phyloP scores from a whole-genome alignment of 805 yeast species.

The Lipomyces chichibuensis region DNA sequence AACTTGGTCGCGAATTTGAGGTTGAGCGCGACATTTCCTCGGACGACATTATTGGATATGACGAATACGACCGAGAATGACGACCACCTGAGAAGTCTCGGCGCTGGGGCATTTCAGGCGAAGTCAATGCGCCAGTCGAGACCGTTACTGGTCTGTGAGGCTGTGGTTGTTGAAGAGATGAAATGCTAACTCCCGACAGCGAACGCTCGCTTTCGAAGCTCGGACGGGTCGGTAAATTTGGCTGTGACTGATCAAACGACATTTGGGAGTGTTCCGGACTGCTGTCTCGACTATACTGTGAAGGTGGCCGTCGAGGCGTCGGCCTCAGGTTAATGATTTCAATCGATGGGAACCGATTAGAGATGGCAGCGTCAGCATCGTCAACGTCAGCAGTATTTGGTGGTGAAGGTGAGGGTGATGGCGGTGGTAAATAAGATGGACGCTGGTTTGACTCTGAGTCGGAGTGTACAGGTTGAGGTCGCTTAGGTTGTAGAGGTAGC shows the following conservation, averaged over 20 bases:
- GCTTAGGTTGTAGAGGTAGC: slow-evolving; percentile 1
- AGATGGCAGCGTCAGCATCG: slow-evolving; percentile 19
- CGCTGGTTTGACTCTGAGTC: slow-evolving; percentile 17
- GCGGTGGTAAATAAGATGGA: slow-evolving; percentile 26
- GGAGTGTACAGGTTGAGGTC: slow-evolving; percentile 7
- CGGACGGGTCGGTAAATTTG: slow-evolving; percentile 6
- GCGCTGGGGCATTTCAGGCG: slow-evolving; percentile 1
- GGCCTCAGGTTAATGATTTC: not conserved
- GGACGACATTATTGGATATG: not conserved
- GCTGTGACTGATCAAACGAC: slow-evolving; percentile 13
- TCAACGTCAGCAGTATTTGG: slow-evolving; percentile 8
- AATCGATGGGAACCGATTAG: slow-evolving; percentile 16
- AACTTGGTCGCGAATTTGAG: slow-evolving; percentile 6
- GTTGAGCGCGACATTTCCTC: not conserved
- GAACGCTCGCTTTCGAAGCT: slow-evolving; percentile 15
- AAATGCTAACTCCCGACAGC: slow-evolving; percentile 4
- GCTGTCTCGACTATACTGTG: not conserved
- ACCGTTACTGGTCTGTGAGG: slow-evolving; percentile 18
- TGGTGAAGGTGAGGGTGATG: slow-evolving; percentile 18
- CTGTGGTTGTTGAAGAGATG: slow-evolving; percentile 20
- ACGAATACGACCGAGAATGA: not conserved
- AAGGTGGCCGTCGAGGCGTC: not conserved
- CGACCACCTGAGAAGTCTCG: not conserved
- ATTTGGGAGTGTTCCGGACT: not conserved
- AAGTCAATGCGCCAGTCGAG: slow-evolving; percentile 9